Conservation (phyloP, 2,329 filamentous ascomycete species). For the Penicillium sp. region DNA sequence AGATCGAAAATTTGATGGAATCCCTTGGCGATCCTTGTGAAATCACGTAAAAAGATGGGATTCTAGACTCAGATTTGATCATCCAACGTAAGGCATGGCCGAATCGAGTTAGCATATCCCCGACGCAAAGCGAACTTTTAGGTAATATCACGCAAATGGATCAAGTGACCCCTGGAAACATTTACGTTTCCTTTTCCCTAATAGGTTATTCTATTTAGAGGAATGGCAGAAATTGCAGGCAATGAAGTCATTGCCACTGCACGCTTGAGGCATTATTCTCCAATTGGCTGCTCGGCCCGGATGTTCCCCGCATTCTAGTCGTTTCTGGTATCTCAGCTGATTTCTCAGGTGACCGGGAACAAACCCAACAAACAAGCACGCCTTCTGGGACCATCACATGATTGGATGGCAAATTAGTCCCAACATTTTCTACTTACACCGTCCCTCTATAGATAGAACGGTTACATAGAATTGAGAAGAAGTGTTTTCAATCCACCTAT, state of each 20-base stretch:
- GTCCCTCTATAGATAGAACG: neutral
- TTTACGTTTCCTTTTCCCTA: neutral
- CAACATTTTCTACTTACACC: neutral
- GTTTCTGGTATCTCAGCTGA: neutral
- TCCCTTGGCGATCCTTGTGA: neutral
- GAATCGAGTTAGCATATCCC: neutral
- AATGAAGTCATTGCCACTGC: neutral
- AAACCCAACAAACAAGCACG: neutral
- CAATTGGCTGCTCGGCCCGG: neutral
- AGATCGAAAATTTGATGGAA: neutral
- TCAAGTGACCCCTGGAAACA: neutral
- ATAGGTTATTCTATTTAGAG: neutral
- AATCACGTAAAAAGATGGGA: neutral
- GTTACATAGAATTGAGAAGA: no score
- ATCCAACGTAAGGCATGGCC: neutral
- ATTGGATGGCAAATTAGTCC: neutral
- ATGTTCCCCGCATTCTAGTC: neutral
- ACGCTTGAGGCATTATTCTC: neutral
- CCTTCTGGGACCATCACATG: neutral
- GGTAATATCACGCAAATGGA: neutral
- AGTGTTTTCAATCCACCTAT: no score
- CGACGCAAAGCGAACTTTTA: neutral
- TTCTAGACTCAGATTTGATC: neutral
- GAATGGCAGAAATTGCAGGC: neutral
- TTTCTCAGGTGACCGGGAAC: neutral